Conservation (phyloP, 2,329 filamentous ascomycete genomes). For the Pseudogymnoascus sp. region DNA sequence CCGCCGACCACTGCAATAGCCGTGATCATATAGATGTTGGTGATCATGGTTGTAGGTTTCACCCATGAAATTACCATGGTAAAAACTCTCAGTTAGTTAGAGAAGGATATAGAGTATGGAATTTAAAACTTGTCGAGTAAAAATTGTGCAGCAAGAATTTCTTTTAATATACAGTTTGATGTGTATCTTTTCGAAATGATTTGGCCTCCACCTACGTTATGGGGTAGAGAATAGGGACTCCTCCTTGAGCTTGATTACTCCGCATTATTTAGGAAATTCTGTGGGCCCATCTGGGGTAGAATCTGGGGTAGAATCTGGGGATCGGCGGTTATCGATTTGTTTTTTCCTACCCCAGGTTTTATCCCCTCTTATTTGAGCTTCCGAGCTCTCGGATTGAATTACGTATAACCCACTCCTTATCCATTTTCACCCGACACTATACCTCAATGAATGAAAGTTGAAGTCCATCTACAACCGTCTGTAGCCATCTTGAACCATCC, state of each 20-base stretch:
- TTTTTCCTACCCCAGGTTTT: background rate
- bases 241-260: background rate
- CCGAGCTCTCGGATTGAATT: background rate
- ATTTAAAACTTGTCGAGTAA: background rate
- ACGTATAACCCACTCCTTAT: background rate
- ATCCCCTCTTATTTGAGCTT: background rate
- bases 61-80: background rate
- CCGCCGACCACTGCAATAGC: constrained; percentile 28
- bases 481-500: background rate
- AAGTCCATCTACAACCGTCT: background rate
- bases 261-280: background rate
- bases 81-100: background rate
- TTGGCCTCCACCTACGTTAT: background rate
- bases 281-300: background rate
- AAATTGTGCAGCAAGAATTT: background rate
- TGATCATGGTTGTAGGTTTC: background rate
- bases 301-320: background rate
- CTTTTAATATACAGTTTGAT: background rate
- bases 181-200: background rate
- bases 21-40: constrained; percentile 26
- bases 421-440: background rate
- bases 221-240: background rate
- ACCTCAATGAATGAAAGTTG: background rate
- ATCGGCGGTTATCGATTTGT: background rate
- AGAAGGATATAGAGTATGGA: background rate